phyloP scores from a whole-genome alignment of 2,329 filamentous ascomycete species.

The Plectosphaerella plurivora region DNA sequence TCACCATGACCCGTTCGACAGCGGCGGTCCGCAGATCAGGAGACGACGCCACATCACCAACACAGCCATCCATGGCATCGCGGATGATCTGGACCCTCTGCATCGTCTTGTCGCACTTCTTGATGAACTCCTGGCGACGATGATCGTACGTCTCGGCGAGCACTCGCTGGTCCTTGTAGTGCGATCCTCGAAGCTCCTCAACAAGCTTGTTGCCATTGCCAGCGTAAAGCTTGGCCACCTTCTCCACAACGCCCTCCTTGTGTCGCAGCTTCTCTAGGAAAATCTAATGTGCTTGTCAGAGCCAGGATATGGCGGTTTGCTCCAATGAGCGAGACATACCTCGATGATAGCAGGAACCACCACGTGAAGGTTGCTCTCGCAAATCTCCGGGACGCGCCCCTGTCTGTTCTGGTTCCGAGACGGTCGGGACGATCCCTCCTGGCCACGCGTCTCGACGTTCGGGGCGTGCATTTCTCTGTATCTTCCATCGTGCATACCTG shows the following conservation, averaged over 20 bases:
- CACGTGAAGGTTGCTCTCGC: no score
- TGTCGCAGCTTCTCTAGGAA: background rate
- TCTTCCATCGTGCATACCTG: no score
- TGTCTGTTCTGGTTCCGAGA: no score
- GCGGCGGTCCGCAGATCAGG: no score
- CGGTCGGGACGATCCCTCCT: no score
- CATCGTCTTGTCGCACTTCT: background rate
- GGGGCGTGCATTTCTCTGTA: no score
- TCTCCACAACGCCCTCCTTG: background rate
- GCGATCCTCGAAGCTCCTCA: background rate
- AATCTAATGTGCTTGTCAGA: background rate
- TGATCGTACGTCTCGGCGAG: background rate
- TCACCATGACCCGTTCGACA: no score
- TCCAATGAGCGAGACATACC: background rate
- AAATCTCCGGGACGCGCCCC: no score
- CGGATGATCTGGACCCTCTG: background rate
- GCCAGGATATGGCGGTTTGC: background rate
- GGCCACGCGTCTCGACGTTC: no score
- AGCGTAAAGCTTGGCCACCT: background rate
- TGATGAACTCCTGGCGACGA: background rate
- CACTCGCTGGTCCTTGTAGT: background rate
- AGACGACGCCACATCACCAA: no score
- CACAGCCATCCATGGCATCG: background rate
- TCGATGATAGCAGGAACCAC: background rate
- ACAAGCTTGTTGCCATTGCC: background rate